These are phyloP conservation scores for Suillus hirtellus DNA, from an alignment of 768 basidiomycete species.

Conservation along the genomic window DNA sequence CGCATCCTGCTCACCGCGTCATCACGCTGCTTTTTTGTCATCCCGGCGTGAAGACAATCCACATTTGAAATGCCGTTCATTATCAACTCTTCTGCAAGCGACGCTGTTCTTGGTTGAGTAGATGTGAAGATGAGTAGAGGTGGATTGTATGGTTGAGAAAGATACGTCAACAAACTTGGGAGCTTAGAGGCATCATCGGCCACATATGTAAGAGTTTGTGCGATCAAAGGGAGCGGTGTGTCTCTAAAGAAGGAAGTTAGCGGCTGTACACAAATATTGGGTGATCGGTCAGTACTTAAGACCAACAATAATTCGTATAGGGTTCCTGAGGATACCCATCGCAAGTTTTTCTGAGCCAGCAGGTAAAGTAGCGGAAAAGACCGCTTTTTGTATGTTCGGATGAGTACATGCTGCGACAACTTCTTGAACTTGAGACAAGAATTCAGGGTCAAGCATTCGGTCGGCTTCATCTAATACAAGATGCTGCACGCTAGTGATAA, in stretches of 20 bases:
- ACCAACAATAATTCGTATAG: conserved; percentile 93
- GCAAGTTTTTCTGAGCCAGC: conserved; percentile 85
- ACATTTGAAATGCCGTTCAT: conserved; percentile 79
- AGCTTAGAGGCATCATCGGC: conserved; percentile 94
- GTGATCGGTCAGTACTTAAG: conserved; percentile 61
- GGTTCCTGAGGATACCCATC: conserved; percentile 79
- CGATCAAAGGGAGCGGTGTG: conserved; percentile 88
- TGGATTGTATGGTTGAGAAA: conserved; percentile 82
- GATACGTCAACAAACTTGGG: conserved; percentile 78
- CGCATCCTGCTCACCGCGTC: conserved; percentile 85
- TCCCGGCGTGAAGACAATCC: conserved; percentile 88
- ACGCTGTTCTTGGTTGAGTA: conserved; percentile 81
- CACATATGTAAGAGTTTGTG: conserved; percentile 87
- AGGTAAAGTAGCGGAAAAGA: conserved; percentile 95
- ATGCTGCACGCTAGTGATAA: conserved; percentile 67
- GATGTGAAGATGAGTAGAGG: conserved; percentile 92
- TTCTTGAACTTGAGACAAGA: conserved; percentile 86
- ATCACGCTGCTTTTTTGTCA: conserved; percentile 86
- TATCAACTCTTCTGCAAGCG: conserved; percentile 78
- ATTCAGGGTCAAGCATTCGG: conserved; percentile 86
- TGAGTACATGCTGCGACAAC: conserved; percentile 77
- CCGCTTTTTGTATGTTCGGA: conserved; percentile 73
- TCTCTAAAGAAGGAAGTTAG: conserved; percentile 56
- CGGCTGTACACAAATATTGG: neutral
- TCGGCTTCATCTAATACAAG: conserved; percentile 91